phyloP scores from a whole-genome alignment of 768 basidiomycete species.

The Mycena belliarum region DNA sequence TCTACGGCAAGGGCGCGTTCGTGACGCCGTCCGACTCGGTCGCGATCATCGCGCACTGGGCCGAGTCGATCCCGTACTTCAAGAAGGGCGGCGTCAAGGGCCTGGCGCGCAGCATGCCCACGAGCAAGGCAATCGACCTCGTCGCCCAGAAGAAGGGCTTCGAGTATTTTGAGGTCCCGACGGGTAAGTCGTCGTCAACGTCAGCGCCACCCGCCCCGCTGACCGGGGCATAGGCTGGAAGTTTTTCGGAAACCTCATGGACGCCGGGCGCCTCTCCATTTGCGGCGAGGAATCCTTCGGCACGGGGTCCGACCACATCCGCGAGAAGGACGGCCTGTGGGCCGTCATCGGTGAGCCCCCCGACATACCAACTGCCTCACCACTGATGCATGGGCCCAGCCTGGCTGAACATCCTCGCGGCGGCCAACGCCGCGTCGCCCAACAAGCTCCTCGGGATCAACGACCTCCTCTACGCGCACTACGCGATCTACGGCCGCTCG shows the following conservation, averaged over 20 bases:
- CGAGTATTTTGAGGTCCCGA: constrained; percentile 95
- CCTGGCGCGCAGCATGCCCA: constrained; percentile 96
- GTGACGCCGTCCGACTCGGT: constrained; percentile 98
- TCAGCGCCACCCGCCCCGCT: background rate
- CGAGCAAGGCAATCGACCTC: constrained; percentile 92
- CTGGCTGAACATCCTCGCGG: constrained; percentile 96
- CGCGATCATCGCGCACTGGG: constrained; percentile 98
- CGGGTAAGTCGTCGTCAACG: constrained; percentile 52
- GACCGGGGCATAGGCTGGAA: constrained; percentile 79
- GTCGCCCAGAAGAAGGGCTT: constrained; percentile 93
- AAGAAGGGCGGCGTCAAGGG: constrained; percentile 91
- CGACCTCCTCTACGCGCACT: constrained; percentile 85
- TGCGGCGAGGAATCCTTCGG: constrained; percentile 99
- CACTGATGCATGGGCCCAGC: constrained; percentile 46
- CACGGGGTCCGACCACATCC: constrained; percentile 99
- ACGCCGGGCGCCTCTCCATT: constrained; percentile 95
- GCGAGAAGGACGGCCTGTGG: constrained; percentile 99
- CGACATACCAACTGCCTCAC: background rate
- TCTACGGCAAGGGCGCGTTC: constrained; percentile 97
- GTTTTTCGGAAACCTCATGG: constrained; percentile 99
- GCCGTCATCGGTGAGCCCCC: constrained; percentile 80
- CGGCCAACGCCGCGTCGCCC: constrained; percentile 75
- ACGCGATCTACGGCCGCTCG: constrained; percentile 89
- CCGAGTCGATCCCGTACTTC: constrained; percentile 90
- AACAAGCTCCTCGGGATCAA: constrained; percentile 86